phyloP scores from a whole-genome alignment of 805 yeast species.

The Wickerhamiella azyma region DNA sequence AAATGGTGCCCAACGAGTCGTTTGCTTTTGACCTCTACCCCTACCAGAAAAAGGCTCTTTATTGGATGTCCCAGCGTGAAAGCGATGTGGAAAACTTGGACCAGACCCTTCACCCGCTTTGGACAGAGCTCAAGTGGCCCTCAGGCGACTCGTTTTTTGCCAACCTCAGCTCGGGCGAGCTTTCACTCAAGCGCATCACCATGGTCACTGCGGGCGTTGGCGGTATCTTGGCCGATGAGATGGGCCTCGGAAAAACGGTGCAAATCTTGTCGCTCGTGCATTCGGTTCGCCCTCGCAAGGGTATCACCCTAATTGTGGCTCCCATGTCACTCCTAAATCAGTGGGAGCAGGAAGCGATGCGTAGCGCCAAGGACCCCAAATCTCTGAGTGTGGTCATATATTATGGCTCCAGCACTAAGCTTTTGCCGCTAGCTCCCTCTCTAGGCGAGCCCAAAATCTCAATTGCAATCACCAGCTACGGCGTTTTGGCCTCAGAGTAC shows the following conservation, averaged over 20 bases:
- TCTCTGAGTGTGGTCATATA: slow-evolving; percentile 35
- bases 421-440: slow-evolving; percentile 37
- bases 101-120: slow-evolving; percentile 54
- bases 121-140: slow-evolving; percentile 77
- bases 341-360: slow-evolving; percentile 69
- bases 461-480: slow-evolving; percentile 73
- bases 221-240: slow-evolving; percentile 88
- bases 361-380: slow-evolving; percentile 30
- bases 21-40: slow-evolving; percentile 50
- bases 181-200: slow-evolving; percentile 53
- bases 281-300: slow-evolving; percentile 23
- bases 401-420: slow-evolving; percentile 45
- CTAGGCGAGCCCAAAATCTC: background rate
- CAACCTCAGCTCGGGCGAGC: slow-evolving; percentile 67
- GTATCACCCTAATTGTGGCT: slow-evolving; percentile 54
- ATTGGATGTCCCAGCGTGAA: slow-evolving; percentile 84
- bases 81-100: slow-evolving; percentile 32
- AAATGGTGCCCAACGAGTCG: slow-evolving; percentile 44
- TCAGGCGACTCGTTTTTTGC: slow-evolving; percentile 43
- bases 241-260: slow-evolving; percentile 93
- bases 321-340: slow-evolving; percentile 88
- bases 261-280: slow-evolving; percentile 64
- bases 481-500: slow-evolving; percentile 71
- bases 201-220: slow-evolving; percentile 52
- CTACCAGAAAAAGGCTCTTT: slow-evolving; percentile 73